These are phyloP conservation scores for Quercus mongolica DNA, from an alignment of 306 rosid species.

Conservation along the genomic window DNA sequence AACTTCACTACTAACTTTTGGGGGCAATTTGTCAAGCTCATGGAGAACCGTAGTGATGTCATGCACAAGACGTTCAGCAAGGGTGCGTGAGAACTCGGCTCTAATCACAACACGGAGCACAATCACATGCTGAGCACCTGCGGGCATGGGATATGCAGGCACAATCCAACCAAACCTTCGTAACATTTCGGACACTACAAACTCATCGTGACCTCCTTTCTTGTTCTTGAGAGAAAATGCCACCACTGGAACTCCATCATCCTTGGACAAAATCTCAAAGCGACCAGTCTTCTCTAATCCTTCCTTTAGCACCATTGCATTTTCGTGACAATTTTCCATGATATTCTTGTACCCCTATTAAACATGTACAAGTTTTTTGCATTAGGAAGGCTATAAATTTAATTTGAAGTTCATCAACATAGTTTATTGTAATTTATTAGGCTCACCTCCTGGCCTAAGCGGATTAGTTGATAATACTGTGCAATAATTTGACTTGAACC, in stretches of 20 bases:
- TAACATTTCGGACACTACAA: constrained; percentile 24
- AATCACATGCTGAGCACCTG: constrained; percentile 22
- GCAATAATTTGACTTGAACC: constrained; percentile 39
- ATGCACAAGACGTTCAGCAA: constrained; percentile 22
- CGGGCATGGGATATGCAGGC: constrained; percentile 37
- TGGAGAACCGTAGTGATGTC: constrained; percentile 20
- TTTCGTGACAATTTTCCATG: constrained; percentile 34
- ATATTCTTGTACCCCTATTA: constrained; percentile 27
- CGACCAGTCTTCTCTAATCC: constrained; percentile 22
- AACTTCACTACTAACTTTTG: neutral
- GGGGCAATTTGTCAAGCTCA: constrained; percentile 25
- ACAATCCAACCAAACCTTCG: constrained; percentile 33
- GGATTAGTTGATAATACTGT: constrained; percentile 32
- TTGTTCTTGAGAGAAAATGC: constrained; percentile 33
- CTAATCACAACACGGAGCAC: constrained; percentile 31
- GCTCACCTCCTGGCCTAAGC: constrained; percentile 29
- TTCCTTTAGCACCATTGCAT: constrained; percentile 26
- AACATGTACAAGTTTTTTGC: neutral
- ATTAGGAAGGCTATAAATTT: too few relatives aligned
- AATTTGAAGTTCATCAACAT: too few relatives aligned
- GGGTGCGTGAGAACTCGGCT: constrained; percentile 29
- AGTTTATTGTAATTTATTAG: neutral
- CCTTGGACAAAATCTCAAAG: constrained; percentile 30
- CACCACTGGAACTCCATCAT: constrained; percentile 33
- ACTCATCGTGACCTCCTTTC: constrained; percentile 18